Evolutionary conservation across 2,329 filamentous ascomycete genomes (phyloP).

Genomic region (Alternaria sp.): DNA sequence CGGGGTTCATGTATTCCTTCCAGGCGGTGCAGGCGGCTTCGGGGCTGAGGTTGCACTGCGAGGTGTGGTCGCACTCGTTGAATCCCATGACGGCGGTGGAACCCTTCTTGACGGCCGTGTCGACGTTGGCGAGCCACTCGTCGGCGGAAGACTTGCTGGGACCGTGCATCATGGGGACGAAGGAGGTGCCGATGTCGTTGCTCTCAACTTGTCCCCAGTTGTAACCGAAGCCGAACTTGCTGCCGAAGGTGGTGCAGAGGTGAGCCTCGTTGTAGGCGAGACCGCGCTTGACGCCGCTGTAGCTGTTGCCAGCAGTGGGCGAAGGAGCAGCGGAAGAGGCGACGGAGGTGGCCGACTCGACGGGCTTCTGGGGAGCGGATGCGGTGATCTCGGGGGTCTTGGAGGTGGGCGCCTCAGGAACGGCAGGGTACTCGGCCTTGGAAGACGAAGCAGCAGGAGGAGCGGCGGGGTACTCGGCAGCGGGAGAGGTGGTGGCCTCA

Average conservation of each 20-base stretch:
- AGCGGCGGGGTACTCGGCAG: constrained; percentile 13
- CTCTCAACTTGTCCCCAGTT: constrained; percentile 65
- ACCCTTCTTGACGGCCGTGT: constrained; percentile 41
- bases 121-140: constrained; percentile 50
- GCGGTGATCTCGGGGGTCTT: constrained; percentile 19
- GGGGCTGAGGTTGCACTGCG: constrained; percentile 44
- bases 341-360: constrained; percentile 7
- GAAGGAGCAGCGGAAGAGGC: constrained; percentile 23
- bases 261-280: constrained; percentile 69
- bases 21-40: constrained; percentile 41
- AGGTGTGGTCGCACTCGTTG: constrained; percentile 47
- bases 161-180: constrained; percentile 62
- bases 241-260: constrained; percentile 61
- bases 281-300: constrained; percentile 65
- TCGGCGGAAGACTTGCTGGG: constrained; percentile 28
- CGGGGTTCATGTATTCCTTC: constrained; percentile 43
- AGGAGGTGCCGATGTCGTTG: constrained; percentile 59
- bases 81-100: constrained; percentile 47
- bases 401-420: constrained; percentile 13
- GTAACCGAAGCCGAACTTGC: constrained; percentile 66
- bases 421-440: constrained; percentile 10
- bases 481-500: constrained; percentile 7
- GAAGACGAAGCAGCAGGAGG: background rate
- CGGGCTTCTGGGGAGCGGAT: constrained; percentile 14
- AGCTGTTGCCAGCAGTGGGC: constrained; percentile 29